phyloP scores from a whole-genome alignment of 306 rosid genomes.

The Quercus berberidifolia region DNA sequence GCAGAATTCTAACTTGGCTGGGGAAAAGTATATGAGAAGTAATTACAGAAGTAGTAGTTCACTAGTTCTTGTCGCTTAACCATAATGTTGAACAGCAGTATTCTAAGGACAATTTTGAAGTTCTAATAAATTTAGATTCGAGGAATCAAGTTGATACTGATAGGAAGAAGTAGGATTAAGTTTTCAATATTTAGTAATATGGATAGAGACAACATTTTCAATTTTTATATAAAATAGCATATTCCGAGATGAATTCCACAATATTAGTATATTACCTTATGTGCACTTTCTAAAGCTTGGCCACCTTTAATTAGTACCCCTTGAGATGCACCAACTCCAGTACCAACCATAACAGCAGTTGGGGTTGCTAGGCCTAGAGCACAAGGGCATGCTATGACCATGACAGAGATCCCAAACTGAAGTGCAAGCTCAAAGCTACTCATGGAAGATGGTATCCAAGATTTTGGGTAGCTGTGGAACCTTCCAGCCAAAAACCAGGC shows the following conservation, averaged over 20 bases:
- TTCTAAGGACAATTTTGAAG: too few relatives aligned
- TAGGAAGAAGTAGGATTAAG: too few relatives aligned
- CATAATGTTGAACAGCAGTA: too few relatives aligned
- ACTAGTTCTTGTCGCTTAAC: too few relatives aligned
- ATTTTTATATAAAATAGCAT: too few relatives aligned
- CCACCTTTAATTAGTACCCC: conserved; percentile 92
- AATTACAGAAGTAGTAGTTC: too few relatives aligned
- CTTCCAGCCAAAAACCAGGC: conserved; percentile 72
- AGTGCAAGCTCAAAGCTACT: conserved; percentile 85
- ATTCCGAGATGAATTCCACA: neutral
- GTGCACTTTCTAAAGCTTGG: conserved; percentile 77
- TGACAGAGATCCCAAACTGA: conserved; percentile 81
- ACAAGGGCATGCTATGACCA: conserved; percentile 97
- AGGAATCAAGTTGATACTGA: too few relatives aligned
- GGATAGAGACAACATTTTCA: too few relatives aligned
- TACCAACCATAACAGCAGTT: conserved; percentile 91
- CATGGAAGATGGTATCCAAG: conserved; percentile 76
- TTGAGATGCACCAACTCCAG: conserved; percentile 92
- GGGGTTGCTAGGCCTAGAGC: conserved; percentile 93
- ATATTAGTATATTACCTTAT: conserved; percentile 40
- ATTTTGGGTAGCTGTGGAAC: conserved; percentile 56
- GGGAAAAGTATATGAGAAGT: too few relatives aligned
- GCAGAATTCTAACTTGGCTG: too few relatives aligned
- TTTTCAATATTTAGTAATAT: too few relatives aligned
- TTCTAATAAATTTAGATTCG: too few relatives aligned